Conservation (phyloP, 2,329 filamentous ascomycete species). For the Alternaria metachromatica region DNA sequence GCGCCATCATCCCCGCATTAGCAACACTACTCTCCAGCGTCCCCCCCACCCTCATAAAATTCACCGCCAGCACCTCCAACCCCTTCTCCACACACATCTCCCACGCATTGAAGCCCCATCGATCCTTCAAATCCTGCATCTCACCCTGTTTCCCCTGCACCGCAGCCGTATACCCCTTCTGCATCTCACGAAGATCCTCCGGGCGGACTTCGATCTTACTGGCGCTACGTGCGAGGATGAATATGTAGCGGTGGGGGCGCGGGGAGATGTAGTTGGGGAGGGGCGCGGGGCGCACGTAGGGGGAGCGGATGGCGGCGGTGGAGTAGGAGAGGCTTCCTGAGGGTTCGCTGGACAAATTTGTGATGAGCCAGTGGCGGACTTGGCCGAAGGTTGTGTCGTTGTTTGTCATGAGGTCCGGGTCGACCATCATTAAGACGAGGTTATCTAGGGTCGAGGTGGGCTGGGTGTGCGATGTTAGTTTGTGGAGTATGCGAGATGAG, state of each 20-base stretch:
- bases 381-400: slow-evolving; percentile 31
- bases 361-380: slow-evolving; percentile 33
- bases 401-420: slow-evolving; percentile 32
- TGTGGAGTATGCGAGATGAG: accelerated
- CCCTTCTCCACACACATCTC: slow-evolving; percentile 27
- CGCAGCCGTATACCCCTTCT: slow-evolving; percentile 23
- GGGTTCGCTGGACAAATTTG: too few relatives aligned
- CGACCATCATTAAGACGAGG: slow-evolving; percentile 26
- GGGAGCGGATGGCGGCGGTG: slow-evolving; percentile 14
- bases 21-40: slow-evolving; percentile 22
- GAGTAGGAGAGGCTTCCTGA: too few relatives aligned
- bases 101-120: slow-evolving; percentile 30
- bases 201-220: slow-evolving; percentile 14
- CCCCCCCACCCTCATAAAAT: slow-evolving; percentile 26
- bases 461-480: slow-evolving; percentile 3
- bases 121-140: slow-evolving; percentile 31
- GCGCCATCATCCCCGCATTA: slow-evolving; percentile 23
- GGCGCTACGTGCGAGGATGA: slow-evolving; percentile 22
- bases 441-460: slow-evolving; percentile 17
- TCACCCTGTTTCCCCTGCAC: slow-evolving; percentile 22
- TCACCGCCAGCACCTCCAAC: slow-evolving; percentile 23
- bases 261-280: slow-evolving; percentile 20
- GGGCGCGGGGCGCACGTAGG: slow-evolving; percentile 28
- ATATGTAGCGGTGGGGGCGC: slow-evolving; percentile 29
- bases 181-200: slow-evolving; percentile 24